These are phyloP conservation scores for Pseudocercospora ulei DNA, from an alignment of 2,329 filamentous ascomycete species.

Conservation along the genomic window DNA sequence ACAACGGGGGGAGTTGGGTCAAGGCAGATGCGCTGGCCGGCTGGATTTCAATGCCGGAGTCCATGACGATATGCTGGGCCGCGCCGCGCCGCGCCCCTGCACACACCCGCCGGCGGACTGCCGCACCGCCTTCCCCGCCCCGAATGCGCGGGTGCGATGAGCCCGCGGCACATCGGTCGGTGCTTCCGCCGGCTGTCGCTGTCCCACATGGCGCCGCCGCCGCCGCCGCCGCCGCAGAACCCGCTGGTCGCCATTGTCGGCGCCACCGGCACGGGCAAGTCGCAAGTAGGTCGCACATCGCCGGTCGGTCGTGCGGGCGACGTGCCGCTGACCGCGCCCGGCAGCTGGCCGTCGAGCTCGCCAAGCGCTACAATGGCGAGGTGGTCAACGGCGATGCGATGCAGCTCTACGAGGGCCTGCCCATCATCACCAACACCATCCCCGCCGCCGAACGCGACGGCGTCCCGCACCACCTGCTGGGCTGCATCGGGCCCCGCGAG, in stretches of 20 bases:
- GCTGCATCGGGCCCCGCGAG: constrained; percentile 63
- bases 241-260: constrained; percentile 76
- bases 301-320: constrained; percentile 1
- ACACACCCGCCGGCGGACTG: no score
- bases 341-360: constrained; percentile 82
- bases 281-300: constrained; percentile 53
- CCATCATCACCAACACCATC: constrained; percentile 94
- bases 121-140: no score
- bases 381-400: constrained; percentile 96
- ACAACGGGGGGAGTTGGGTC: background rate
- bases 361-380: constrained; percentile 74
- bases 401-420: constrained; percentile 88
- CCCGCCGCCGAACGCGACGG: constrained; percentile 62
- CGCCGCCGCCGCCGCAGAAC: constrained; percentile 20
- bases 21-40: no score
- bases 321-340: constrained; percentile 35
- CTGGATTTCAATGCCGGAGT: no score
- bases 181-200: no score
- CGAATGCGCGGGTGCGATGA: no score
- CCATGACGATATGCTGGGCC: constrained; percentile 1
- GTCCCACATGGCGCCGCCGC: constrained; percentile 22
- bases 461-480: constrained; percentile 79
- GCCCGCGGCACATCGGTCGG: no score
- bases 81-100: constrained; percentile 22
- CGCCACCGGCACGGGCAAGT: constrained; percentile 88